Evolutionary conservation across 208 protist genomes (phyloP), one percentile per base, ranked within the genome.

Genomic region (Leishmania tropica): DNA sequence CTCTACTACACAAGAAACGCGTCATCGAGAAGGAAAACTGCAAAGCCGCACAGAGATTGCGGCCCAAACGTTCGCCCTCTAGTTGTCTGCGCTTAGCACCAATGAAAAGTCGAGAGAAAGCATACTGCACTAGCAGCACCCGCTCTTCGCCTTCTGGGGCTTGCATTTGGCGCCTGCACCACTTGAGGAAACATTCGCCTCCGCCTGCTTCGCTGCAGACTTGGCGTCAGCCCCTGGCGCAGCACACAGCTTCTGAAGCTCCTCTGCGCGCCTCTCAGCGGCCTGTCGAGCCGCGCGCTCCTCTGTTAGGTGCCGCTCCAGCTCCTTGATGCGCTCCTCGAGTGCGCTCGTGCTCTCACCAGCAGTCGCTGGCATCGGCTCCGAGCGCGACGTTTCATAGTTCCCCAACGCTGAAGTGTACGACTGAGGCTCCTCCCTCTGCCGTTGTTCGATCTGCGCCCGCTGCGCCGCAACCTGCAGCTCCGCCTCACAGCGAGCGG

Each of bases 101-200:
- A 24, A 62, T 6, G 8, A 24, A 62, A 62, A 24, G 37, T 48
- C 65, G 17, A 71, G 37, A 45, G 31, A 45, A 3, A 28, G 64
- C 2, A n/a, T 6, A 47, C 40, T 72, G 0, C 8, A 37, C 67
- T 72, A 91, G 53, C 81, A 92, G 79, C 89, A 92, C 35, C 83
- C 79, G 24, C 31, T 28, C 62, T 89, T 92, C 19, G 85, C 80
- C 80, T 93, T 93, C 28, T 81, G 64, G 7, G 83, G 70, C 73
- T 56, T 84, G 45, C 67, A 28, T 31, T 70, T 64, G 17, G 74
- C 80, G 21, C 40, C 80, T 0, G 80, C 70, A 2, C 53, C 79
- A 8, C 62, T 72, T 1, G 70, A 45, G 0, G 75, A 65, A 4
- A 54, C 68, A 8, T 80, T 67, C 15, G 53, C 48, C 11, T 79